These are phyloP conservation scores for Phalaenopsis hybrid DNA, from an alignment of 116 monocot genomes.

Conservation along the genomic window DNA sequence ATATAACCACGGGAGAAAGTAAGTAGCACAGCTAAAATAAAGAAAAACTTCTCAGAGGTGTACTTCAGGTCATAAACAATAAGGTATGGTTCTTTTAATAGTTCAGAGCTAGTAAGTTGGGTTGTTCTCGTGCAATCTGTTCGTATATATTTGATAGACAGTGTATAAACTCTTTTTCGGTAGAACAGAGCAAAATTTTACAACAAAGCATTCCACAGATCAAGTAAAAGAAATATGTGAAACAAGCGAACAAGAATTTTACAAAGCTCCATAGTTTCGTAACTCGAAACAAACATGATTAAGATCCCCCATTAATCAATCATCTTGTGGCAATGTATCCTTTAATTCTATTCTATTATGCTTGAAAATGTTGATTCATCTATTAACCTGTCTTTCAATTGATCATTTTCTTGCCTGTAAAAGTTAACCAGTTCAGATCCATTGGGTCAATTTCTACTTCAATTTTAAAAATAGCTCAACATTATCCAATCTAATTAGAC, in stretches of 20 bases:
- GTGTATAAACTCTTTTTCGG: neutral
- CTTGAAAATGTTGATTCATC: neutral
- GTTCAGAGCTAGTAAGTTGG: neutral
- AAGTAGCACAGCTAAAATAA: neutral
- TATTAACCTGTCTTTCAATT: neutral
- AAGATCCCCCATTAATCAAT: conserved; percentile 3
- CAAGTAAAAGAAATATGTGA: neutral
- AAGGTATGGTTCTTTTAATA: neutral
- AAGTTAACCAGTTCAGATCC: neutral
- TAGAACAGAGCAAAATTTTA: neutral
- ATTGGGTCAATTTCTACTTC: neutral
- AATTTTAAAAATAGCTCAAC: neutral
- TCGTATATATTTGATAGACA: neutral
- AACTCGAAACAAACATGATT: neutral
- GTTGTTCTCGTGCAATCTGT: neutral
- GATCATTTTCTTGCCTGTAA: neutral
- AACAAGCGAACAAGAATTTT: conserved; percentile 4
- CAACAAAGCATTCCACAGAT: no score
- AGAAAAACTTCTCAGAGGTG: neutral
- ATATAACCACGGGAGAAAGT: neutral
- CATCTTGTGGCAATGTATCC: neutral
- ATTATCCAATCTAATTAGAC: neutral
- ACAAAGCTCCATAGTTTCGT: neutral
- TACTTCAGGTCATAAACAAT: neutral
- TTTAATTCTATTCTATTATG: neutral